Evolutionary conservation across 768 basidiomycete genomes (phyloP), one percentile per base, ranked within the genome.

Genomic region (Russula foetens): DNA sequence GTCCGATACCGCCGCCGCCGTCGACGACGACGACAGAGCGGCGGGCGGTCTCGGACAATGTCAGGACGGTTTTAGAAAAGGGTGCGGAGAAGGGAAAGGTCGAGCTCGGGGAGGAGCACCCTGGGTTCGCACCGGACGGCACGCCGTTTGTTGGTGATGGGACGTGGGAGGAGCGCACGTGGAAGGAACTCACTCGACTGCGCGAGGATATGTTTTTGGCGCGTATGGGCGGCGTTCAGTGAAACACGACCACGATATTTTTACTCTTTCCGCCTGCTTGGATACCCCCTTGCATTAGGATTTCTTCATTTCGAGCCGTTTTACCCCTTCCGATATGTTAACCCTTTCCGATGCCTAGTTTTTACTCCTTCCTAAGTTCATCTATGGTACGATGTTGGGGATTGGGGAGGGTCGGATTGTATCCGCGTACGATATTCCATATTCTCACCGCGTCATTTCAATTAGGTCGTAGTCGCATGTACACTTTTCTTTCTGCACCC

Each of bases 141-240:
- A 76, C 75, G 17, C 72, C 74, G 29, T 89, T 81, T 60, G 77
- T 89, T 28, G 81, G 84, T 15, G 82, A 88, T 48, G 73, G 78
- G 29, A 88, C 85, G 4, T 92, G 92, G 91, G 91, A 92, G 71
- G 91, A 92, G 69, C 78, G 84, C 53, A 84, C 87, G 21, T 93
- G 90, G 90, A 86, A 85, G 67, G 88, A 91, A 73, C 70, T 94
- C 21, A 77, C 83, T 19, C 77, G 77, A 46, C 70, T 94, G 64
- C 81, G 84, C 60, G 89, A 92, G 70, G 85, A 88, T 45, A 88
- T 93, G 88, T 93, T 89, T 70, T 92, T 84, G 86, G 87, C 90
- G 23, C 75, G 92, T 56, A 72, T 91, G 49, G 91, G 91, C 0
- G 83, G 79, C 7, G 55, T 75, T 54, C 72, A 73, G 59, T 73